Conservation (phyloP, 441 rosid species). For the Croton setiger region DNA sequence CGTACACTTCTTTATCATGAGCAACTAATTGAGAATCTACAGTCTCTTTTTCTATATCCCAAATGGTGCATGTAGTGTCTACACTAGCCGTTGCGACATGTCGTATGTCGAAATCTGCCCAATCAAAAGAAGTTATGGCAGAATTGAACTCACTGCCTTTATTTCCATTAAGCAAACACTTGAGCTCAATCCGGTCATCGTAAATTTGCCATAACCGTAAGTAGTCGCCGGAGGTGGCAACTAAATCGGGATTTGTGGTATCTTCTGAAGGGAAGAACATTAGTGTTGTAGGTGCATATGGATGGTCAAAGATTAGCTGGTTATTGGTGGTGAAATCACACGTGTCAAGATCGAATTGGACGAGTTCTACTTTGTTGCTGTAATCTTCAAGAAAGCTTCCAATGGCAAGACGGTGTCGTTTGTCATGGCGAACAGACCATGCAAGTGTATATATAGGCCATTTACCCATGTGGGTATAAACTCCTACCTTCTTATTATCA, state of each 20-base stretch:
- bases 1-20: constrained; percentile 59
- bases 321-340: constrained; percentile 38
- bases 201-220: constrained; percentile 52
- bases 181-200: constrained; percentile 43
- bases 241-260: constrained; percentile 29
- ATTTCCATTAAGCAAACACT: constrained; percentile 38
- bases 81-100: constrained; percentile 44
- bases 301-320: constrained; percentile 48
- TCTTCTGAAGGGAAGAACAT: constrained; percentile 56
- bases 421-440: constrained; percentile 48
- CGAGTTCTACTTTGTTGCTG: constrained; percentile 48
- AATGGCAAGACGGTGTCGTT: constrained; percentile 40
- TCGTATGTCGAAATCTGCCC: constrained; percentile 44
- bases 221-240: constrained; percentile 57
- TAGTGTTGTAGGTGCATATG: constrained; percentile 53
- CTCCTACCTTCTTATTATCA: constrained; percentile 29
- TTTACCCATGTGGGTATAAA: constrained; percentile 38
- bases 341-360: constrained; percentile 37
- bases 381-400: constrained; percentile 52
- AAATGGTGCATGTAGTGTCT: constrained; percentile 50
- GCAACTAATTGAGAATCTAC: constrained; percentile 52
- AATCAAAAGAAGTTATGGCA: constrained; percentile 53
- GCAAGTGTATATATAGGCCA: constrained; percentile 51
- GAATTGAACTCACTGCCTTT: constrained; percentile 44
- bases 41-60: constrained; percentile 49